phyloP scores from a whole-genome alignment of 2,329 filamentous ascomycete genomes.

The Monascus ruber region DNA sequence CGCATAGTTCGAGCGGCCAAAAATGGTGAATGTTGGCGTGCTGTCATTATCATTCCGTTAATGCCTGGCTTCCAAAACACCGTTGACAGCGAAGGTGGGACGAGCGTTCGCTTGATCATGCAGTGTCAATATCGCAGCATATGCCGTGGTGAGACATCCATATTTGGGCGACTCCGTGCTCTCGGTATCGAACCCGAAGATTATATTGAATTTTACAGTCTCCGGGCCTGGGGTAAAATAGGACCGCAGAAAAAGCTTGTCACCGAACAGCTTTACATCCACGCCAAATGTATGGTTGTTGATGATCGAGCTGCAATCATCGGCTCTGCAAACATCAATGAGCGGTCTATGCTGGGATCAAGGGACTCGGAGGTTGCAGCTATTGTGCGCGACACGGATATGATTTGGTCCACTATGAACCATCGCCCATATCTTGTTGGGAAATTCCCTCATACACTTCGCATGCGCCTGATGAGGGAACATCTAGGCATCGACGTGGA shows the following conservation, averaged over 20 bases:
- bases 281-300: slow-evolving; percentile 92
- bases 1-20: slow-evolving; percentile 75
- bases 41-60: slow-evolving; percentile 78
- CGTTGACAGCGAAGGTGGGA: slow-evolving; percentile 86
- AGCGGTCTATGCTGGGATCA: slow-evolving; percentile 84
- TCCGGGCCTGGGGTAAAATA: slow-evolving; percentile 87
- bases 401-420: slow-evolving; percentile 85
- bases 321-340: slow-evolving; percentile 96
- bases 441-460: slow-evolving; percentile 82
- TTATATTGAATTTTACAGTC: slow-evolving; percentile 88
- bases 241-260: slow-evolving; percentile 70
- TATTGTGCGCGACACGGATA: slow-evolving; percentile 82
- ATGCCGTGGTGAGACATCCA: slow-evolving; percentile 80
- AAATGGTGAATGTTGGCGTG: slow-evolving; percentile 81
- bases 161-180: slow-evolving; percentile 73
- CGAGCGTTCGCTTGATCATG: slow-evolving; percentile 88
- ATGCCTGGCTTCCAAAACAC: slow-evolving; percentile 99
- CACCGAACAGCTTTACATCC: slow-evolving; percentile 95
- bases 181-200: slow-evolving; percentile 83
- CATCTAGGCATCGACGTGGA: slow-evolving; percentile 95
- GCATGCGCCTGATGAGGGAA: slow-evolving; percentile 89
- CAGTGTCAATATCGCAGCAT: slow-evolving; percentile 96
- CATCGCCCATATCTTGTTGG: slow-evolving; percentile 82
- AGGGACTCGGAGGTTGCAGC: slow-evolving; percentile 88
- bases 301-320: slow-evolving; percentile 91